A percentile compares a stretch with the other conserved stretches of the same genome.
Evolutionary conservation across 2,329 filamentous ascomycete species (phyloP).

Genomic region (Scedosporium apiospermum): DNA sequence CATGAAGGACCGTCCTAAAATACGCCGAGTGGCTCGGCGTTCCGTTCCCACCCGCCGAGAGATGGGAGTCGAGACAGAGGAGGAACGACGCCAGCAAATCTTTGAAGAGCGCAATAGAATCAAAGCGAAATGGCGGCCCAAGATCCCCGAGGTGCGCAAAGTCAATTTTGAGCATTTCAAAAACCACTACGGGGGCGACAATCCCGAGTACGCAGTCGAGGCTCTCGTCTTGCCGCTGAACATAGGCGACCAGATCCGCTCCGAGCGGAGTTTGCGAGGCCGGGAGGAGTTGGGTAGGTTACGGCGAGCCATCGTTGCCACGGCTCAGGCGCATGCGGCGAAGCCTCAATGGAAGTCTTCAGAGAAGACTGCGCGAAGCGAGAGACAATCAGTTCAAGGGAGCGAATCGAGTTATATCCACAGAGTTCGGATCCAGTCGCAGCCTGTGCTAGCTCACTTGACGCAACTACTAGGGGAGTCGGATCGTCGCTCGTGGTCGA

Average conservation of each 20-base stretch:
- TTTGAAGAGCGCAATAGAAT: not conserved
- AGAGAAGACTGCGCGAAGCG: conserved; percentile 12
- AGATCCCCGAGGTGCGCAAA: conserved; percentile 20
- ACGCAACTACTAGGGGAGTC: conserved; percentile 25
- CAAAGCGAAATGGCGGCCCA: not conserved
- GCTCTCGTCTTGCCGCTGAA: conserved; percentile 25
- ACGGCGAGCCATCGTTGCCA: conserved; percentile 12
- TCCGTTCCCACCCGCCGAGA: no score
- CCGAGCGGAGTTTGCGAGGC: conserved; percentile 24
- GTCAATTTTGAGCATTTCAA: conserved; percentile 34
- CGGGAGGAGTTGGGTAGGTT: conserved; percentile 25
- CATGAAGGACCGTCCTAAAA: no score
- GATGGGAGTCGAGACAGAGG: not conserved
- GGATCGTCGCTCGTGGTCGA: conserved; percentile 23
- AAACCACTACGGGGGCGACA: conserved; percentile 26
- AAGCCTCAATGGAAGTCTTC: conserved; percentile 5
- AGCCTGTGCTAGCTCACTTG: conserved; percentile 27
- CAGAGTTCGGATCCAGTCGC: conserved; percentile 30
- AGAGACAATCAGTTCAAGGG: conserved; percentile 13
- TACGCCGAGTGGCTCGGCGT: no score
- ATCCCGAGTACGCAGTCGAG: conserved; percentile 28
- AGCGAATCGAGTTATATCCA: conserved; percentile 19
- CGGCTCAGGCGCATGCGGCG: conserved; percentile 12
- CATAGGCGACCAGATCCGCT: conserved; percentile 27
- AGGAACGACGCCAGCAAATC: not conserved